These are phyloP conservation scores for Staphylotrichum longicolle DNA, from an alignment of 495 filamentous ascomycete species.

Conservation along the genomic window DNA sequence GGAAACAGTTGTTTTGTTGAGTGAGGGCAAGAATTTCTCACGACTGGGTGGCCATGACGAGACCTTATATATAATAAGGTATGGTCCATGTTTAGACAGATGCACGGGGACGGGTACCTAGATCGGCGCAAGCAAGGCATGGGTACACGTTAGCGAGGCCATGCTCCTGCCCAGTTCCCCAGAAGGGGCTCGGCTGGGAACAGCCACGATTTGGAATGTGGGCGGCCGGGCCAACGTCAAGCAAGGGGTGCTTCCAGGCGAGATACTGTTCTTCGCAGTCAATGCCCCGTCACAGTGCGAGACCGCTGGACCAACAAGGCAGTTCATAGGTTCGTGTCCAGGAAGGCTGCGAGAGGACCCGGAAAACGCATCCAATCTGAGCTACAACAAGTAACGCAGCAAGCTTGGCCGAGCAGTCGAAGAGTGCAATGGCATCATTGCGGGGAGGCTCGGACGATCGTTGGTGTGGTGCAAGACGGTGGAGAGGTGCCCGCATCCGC, in stretches of 20 bases:
- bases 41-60: too few relatives aligned
- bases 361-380: too few relatives aligned
- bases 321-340: too few relatives aligned
- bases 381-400: too few relatives aligned
- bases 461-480: not conserved
- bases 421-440: slow-evolving; percentile 20
- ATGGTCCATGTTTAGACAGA: too few relatives aligned
- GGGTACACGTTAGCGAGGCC: not conserved
- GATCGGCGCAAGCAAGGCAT: not conserved
- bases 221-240: slow-evolving; percentile 4
- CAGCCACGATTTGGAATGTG: slow-evolving; percentile 5
- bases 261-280: not conserved
- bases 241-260: not conserved
- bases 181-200: not conserved
- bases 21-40: not conserved
- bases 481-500: slow-evolving; percentile 3
- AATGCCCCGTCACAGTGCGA: slow-evolving; percentile 1
- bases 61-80: too few relatives aligned
- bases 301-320: too few relatives aligned
- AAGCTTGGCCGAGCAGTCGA: not conserved
- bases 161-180: not conserved
- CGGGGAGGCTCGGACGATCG: slow-evolving; percentile 6
- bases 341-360: too few relatives aligned
- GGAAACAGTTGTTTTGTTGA: too few relatives aligned
- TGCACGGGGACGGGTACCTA: too few relatives aligned